Percentiles rank a stretch among this genome's conserved stretches.
phyloP scores from a whole-genome alignment of 2,329 filamentous ascomycete genomes.

The Cercospora sp. region DNA sequence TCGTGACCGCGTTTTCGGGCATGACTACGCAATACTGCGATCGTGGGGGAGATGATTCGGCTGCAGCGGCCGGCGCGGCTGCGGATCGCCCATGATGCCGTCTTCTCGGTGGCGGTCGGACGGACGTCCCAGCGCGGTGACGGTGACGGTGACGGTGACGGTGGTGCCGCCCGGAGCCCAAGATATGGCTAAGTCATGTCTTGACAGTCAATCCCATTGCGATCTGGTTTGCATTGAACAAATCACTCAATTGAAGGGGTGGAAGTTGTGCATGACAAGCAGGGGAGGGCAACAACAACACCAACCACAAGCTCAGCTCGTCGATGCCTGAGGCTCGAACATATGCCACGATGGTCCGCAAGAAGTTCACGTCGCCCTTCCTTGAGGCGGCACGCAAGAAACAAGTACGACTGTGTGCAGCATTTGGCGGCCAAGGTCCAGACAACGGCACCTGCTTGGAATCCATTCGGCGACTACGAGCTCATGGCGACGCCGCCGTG shows the following conservation, averaged over 20 bases:
- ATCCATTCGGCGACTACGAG: neutral
- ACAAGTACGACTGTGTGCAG: neutral
- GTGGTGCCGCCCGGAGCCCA: neutral
- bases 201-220: neutral
- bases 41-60: neutral
- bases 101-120: neutral
- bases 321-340: neutral
- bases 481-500: neutral
- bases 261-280: neutral
- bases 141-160: no score
- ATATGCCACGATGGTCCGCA: neutral
- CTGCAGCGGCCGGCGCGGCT: neutral
- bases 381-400: neutral
- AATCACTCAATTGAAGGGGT: neutral
- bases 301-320: neutral
- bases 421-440: neutral
- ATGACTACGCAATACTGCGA: neutral
- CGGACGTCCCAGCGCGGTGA: neutral
- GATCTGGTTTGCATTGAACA: neutral
- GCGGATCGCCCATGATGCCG: neutral
- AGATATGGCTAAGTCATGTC: neutral
- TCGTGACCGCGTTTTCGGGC: neutral
- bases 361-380: neutral
- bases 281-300: neutral
- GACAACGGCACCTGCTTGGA: neutral